Evolutionary conservation across 176 grass and related monocot species (phyloP).

Genomic region (Phoenix roebelenii): DNA sequence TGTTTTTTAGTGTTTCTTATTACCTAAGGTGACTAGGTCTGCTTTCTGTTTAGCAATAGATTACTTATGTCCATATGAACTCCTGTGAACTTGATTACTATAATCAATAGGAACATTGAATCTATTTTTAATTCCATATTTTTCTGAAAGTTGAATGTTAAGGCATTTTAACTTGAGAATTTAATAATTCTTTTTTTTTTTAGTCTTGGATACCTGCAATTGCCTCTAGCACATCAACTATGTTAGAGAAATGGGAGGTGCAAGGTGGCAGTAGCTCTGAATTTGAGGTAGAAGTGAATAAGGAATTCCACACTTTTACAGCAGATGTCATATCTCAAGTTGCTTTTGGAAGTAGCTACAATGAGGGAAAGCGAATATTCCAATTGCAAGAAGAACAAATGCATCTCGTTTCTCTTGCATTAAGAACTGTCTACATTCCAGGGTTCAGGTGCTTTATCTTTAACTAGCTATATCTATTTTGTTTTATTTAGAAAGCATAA

Average conservation of each 20-base stretch:
- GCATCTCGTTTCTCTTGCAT: slow-evolving; percentile 46
- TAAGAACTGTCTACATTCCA: slow-evolving; percentile 63
- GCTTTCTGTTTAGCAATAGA: too few relatives aligned
- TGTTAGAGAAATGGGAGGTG: slow-evolving; percentile 63
- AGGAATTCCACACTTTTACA: slow-evolving; percentile 45
- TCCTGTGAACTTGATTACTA: too few relatives aligned
- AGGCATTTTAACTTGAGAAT: background rate
- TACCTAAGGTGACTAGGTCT: too few relatives aligned
- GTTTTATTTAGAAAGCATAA: background rate
- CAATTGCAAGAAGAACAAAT: slow-evolving; percentile 60
- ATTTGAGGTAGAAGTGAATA: slow-evolving; percentile 58
- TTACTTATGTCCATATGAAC: too few relatives aligned
- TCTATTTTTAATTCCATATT: too few relatives aligned
- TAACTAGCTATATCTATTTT: background rate
- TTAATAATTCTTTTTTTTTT: background rate
- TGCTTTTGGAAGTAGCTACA: slow-evolving; percentile 78
- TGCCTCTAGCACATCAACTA: slow-evolving; percentile 18
- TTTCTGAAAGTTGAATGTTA: too few relatives aligned
- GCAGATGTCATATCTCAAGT: slow-evolving; percentile 64
- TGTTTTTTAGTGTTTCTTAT: too few relatives aligned
- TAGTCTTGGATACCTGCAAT: slow-evolving; percentile 78
- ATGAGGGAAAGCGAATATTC: slow-evolving; percentile 62
- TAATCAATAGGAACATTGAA: too few relatives aligned
- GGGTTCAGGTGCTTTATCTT: slow-evolving; percentile 51
- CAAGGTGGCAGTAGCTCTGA: slow-evolving; percentile 22